Percentiles rank a stretch among this genome's conserved stretches.
Evolutionary conservation across 2,329 filamentous ascomycete species (phyloP).

Genomic region (Ampelomyces quisqualis): DNA sequence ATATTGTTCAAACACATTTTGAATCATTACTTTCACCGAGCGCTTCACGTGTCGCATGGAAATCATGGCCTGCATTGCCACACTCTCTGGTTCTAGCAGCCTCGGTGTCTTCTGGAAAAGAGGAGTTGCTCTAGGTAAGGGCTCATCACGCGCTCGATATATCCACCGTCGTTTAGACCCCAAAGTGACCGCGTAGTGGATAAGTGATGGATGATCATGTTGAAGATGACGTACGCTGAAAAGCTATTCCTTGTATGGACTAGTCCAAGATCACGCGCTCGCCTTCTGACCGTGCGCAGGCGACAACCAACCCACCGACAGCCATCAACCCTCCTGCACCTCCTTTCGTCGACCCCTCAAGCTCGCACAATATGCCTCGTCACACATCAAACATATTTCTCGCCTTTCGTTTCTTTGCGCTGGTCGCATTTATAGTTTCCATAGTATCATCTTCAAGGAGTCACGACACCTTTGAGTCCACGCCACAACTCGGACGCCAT

Average conservation of each 20-base stretch:
- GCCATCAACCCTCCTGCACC: slow-evolving; percentile 12
- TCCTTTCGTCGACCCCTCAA: slow-evolving; percentile 10
- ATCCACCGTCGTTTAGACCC: no score
- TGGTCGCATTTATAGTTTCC: slow-evolving; percentile 22
- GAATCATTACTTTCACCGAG: no score
- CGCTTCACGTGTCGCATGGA: no score
- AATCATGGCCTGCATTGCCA: no score
- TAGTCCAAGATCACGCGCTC: slow-evolving; percentile 17
- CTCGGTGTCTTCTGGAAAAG: no score
- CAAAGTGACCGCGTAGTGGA: no score
- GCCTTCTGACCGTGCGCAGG: slow-evolving; percentile 14
- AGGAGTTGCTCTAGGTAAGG: no score
- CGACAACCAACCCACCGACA: slow-evolving; percentile 21
- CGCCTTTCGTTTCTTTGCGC: slow-evolving; percentile 20
- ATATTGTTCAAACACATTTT: no score
- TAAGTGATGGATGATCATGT: background rate
- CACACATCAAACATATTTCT: slow-evolving; percentile 17
- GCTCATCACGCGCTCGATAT: no score
- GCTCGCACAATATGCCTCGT: slow-evolving; percentile 22
- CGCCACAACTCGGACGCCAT: slow-evolving; percentile 10
- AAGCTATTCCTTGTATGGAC: background rate
- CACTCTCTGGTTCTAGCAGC: no score
- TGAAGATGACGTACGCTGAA: slow-evolving; percentile 1
- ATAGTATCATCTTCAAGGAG: slow-evolving; percentile 17
- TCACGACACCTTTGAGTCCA: slow-evolving; percentile 8